Conservation (phyloP, 495 filamentous ascomycete species). For the Hypoxylon fuscum region DNA sequence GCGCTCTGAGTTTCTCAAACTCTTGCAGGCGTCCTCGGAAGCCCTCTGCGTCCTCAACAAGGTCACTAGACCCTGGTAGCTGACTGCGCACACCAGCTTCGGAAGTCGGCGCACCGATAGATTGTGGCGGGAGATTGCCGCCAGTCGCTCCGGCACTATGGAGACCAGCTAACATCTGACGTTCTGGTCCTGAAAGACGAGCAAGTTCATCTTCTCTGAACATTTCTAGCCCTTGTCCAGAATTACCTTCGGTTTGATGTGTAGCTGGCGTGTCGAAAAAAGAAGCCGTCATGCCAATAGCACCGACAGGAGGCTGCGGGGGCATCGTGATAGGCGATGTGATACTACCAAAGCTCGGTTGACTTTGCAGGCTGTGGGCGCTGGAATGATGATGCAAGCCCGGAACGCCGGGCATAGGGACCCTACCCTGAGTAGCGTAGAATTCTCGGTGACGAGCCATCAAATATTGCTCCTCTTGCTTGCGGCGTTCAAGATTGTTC, state of each 20-base stretch:
- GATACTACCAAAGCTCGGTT: constrained; percentile 93
- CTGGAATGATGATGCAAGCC: constrained; percentile 92
- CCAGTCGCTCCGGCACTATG: constrained; percentile 36
- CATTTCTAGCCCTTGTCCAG: constrained; percentile 49
- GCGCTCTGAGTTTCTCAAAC: constrained; percentile 65
- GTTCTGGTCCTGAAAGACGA: constrained; percentile 46
- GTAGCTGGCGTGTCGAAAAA: constrained; percentile 74
- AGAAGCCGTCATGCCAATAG: constrained; percentile 57
- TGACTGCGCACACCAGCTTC: constrained; percentile 50
- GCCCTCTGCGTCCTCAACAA: constrained; percentile 60
- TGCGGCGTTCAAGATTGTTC: constrained; percentile 92
- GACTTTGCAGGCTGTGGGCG: constrained; percentile 93
- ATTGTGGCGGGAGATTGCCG: constrained; percentile 43
- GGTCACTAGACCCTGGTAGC: constrained; percentile 53
- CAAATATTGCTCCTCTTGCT: constrained; percentile 97
- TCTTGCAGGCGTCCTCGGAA: constrained; percentile 63
- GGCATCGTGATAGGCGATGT: constrained; percentile 83
- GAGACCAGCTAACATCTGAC: constrained; percentile 47
- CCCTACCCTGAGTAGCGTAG: constrained; percentile 73
- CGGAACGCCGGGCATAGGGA: constrained; percentile 69
- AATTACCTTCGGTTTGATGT: constrained; percentile 45
- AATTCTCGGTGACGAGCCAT: constrained; percentile 95
- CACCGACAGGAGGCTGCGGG: constrained; percentile 72
- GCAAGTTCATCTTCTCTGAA: constrained; percentile 59
- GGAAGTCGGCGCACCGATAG: constrained; percentile 40